These are phyloP conservation scores for Taphrina deformans DNA, from an alignment of 1,139 yeast genomes.

Conservation along the genomic window DNA sequence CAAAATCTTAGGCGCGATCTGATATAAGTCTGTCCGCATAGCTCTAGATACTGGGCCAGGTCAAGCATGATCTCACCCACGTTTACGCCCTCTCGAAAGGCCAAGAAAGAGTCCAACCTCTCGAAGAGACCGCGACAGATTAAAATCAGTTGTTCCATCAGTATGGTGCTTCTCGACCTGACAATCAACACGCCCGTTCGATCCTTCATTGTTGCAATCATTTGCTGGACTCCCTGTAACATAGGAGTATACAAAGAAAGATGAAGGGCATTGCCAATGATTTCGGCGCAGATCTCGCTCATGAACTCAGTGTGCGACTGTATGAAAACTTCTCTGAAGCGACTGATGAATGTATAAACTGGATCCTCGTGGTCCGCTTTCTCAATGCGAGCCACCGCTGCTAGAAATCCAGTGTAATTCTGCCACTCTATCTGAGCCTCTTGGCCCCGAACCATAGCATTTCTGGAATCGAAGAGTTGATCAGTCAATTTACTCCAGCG, in stretches of 20 bases:
- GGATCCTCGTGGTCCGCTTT: background rate
- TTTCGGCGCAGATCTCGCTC: constrained; percentile 15
- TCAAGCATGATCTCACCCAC: constrained; percentile 15
- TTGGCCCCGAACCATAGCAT: background rate
- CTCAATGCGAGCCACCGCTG: constrained; percentile 3
- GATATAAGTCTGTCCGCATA: background rate
- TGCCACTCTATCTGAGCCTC: constrained; percentile 11
- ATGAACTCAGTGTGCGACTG: constrained; percentile 7
- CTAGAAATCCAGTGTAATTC: constrained; percentile 14
- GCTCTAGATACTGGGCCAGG: constrained; percentile 13
- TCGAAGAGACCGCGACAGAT: constrained; percentile 22
- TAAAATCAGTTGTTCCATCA: constrained; percentile 14
- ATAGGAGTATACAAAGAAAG: constrained; percentile 5
- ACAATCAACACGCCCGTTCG: constrained; percentile 11
- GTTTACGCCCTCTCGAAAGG: constrained; percentile 1
- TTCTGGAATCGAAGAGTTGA: background rate
- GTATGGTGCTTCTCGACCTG: constrained; percentile 6
- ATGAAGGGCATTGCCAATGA: constrained; percentile 11
- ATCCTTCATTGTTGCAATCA: constrained; percentile 14
- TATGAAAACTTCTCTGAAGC: constrained; percentile 6
- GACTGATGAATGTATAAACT: background rate
- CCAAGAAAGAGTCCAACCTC: constrained; percentile 4
- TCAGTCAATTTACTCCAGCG: constrained; percentile 14
- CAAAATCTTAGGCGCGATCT: constrained; percentile 10
- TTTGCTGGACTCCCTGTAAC: constrained; percentile 2